Evolutionary conservation across 106 monocot species (phyloP), one percentile per base, ranked within the genome.

Genomic region (Acorus calamus): DNA sequence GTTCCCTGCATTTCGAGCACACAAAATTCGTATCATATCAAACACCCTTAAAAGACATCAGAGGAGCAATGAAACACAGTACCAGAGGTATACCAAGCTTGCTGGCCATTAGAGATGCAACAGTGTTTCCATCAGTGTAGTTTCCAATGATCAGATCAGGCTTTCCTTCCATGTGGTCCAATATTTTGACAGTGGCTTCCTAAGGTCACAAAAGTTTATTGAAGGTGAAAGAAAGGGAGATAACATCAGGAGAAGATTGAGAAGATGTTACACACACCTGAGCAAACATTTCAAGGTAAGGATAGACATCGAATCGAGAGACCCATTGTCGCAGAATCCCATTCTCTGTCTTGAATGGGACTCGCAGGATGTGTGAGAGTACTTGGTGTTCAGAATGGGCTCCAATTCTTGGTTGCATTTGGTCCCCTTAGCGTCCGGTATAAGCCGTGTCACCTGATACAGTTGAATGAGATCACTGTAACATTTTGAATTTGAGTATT

Each of bases 121-220:
- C 94, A 69, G 91, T 67, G 75, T 96, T 96, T 14, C 94, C 94
- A 63, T 96, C 94, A 14, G 90, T 85, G 62, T 96, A 96, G 60
- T 96, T 96, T 50, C 96, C 96, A 47, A 96, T 91, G 49, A 96
- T 96, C 64, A 96, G 52, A 58, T 96, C 96, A 4, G 96, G 96
- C 53, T 87, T 96, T 8, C 83, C 96, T 73, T 88, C 87, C 79
- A 96, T 52, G 53, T 71, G 74, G 42, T 88, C 87, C 3, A 83
- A 42, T 49, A 96, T 79, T 63, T 72, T 83, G 2, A 56, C 80
- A 46, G 78, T 55, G 42, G 96, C 73, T 71, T 96, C 91, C 91
- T 96, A 69, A 51, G 28, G 28, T 28, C 28, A 28, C 28, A 28
- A 28, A 28, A 28, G 28, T 28, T 28, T 28, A 42, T 13, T 11